Percentiles rank a stretch among this genome's conserved stretches.
These are phyloP conservation scores for Venustampulla echinocandica DNA, from an alignment of 495 filamentous ascomycete genomes.

Conservation along the genomic window DNA sequence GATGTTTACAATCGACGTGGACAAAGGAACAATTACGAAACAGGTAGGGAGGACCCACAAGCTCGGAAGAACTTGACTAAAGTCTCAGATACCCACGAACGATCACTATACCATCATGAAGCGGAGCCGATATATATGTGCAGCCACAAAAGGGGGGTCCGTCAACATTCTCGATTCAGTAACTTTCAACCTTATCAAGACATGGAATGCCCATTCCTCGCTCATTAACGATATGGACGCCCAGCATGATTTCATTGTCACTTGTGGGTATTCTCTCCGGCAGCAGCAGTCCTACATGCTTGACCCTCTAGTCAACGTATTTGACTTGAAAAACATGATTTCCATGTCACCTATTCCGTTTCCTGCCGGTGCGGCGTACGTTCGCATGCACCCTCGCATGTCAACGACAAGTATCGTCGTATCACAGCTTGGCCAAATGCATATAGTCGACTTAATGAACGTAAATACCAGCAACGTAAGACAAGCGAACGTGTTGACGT, in stretches of 20 bases:
- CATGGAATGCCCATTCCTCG: conserved; percentile 79
- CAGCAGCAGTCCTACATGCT: conserved; percentile 49
- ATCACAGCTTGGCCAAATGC: conserved; percentile 82
- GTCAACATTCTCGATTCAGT: conserved; percentile 77
- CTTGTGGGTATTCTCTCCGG: conserved; percentile 77
- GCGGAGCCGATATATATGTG: conserved; percentile 80
- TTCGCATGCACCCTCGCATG: conserved; percentile 90
- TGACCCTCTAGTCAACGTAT: conserved; percentile 88
- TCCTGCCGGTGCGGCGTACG: conserved; percentile 81
- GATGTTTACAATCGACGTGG: conserved; percentile 86
- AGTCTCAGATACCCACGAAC: conserved; percentile 52
- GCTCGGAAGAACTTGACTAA: conserved; percentile 4
- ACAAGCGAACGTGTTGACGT: conserved; percentile 66
- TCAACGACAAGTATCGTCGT: conserved; percentile 86
- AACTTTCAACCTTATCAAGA: conserved; percentile 67
- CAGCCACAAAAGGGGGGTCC: conserved; percentile 73
- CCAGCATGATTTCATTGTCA: conserved; percentile 81
- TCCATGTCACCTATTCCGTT: conserved; percentile 87
- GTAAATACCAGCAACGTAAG: conserved; percentile 81
- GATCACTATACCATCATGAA: conserved; percentile 86
- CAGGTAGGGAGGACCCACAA: conserved; percentile 34
- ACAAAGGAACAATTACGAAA: conserved; percentile 72
- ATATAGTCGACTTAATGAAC: conserved; percentile 93
- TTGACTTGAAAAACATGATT: conserved; percentile 77
- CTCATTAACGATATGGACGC: conserved; percentile 93